Evolutionary conservation across 306 rosid species (phyloP).

Genomic region (Cicer yamashitae): DNA sequence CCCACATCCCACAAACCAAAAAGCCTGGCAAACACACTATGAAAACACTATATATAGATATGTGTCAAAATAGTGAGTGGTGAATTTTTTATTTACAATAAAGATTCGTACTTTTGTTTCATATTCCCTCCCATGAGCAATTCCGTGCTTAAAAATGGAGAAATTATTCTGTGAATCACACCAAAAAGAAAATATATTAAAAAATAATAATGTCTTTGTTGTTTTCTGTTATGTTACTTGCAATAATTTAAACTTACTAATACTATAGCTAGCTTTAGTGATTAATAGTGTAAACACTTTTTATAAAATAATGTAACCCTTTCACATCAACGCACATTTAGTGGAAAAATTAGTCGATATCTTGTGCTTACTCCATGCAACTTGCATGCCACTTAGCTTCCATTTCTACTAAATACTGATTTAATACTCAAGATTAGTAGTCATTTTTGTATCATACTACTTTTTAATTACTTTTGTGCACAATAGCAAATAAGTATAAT

Average conservation of each 20-base stretch:
- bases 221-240: neutral
- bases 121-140: neutral
- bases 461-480: too few relatives aligned
- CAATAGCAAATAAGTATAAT: too few relatives aligned
- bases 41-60: neutral
- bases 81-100: neutral
- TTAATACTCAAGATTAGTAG: neutral
- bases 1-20: neutral
- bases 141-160: constrained; percentile 3
- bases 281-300: neutral
- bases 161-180: neutral
- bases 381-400: constrained; percentile 32
- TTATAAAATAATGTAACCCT: neutral
- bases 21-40: neutral
- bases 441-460: neutral
- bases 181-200: neutral
- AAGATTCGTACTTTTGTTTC: constrained; percentile 13
- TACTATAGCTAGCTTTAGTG: neutral
- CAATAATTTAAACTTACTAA: neutral
- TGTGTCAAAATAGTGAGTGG: neutral
- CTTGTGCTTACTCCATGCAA: constrained; percentile 28
- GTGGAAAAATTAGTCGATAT: neutral
- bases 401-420: neutral
- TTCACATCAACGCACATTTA: constrained; percentile 4
- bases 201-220: neutral